Percentiles rank a stretch among this genome's conserved stretches.
Conservation (phyloP, 495 filamentous ascomycete species). For the Penicillium pancosmium region DNA sequence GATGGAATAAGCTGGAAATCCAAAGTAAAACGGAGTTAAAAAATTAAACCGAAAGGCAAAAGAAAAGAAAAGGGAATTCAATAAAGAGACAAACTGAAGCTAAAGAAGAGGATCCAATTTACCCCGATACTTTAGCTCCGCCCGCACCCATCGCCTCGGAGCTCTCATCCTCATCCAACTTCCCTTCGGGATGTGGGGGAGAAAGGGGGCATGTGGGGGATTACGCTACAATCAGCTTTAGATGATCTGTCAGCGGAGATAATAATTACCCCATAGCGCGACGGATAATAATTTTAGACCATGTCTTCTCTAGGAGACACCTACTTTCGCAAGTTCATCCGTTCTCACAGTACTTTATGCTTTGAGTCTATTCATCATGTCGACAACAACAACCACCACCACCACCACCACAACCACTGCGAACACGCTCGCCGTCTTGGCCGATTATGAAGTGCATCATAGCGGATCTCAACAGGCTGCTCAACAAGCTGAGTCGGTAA, state of each 20-base stretch:
- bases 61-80: neutral
- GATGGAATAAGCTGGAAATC: neutral
- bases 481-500: neutral
- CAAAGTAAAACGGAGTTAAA: neutral
- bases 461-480: constrained; percentile 23
- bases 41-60: neutral
- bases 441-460: constrained; percentile 54
- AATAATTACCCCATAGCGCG: neutral
- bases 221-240: neutral
- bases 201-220: neutral
- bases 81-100: neutral
- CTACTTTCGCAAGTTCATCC: neutral
- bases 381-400: constrained; percentile 33
- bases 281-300: neutral
- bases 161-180: constrained; percentile 8
- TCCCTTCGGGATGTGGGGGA: constrained; percentile 34
- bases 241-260: neutral
- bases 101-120: neutral
- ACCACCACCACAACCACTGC: constrained; percentile 21
- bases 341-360: too few relatives aligned
- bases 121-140: neutral
- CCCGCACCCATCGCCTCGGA: constrained; percentile 1
- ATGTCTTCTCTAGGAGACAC: neutral
- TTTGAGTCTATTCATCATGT: constrained; percentile 31
- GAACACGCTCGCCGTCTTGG: constrained; percentile 36